These are phyloP conservation scores for Streptanthus diversifolius DNA, from an alignment of 345 rosid genomes.

Conservation along the genomic window DNA sequence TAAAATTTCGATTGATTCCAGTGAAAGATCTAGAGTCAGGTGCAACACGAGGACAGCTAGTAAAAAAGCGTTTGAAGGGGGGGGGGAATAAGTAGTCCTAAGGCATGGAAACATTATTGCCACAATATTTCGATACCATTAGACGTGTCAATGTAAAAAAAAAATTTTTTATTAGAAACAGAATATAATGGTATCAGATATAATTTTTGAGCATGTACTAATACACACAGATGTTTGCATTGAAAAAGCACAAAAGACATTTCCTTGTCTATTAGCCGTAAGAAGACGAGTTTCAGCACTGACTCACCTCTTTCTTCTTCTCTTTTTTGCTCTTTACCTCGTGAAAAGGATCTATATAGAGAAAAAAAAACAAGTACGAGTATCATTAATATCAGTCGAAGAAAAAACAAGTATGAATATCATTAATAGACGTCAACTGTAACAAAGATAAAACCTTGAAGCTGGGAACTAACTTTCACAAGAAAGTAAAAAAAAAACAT, in stretches of 20 bases:
- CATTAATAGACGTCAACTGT: neutral
- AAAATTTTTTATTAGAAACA: neutral
- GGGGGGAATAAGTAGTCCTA: neutral
- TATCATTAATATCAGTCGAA: neutral
- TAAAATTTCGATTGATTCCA: neutral
- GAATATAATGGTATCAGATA: neutral
- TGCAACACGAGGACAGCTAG: neutral
- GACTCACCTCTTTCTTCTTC: conserved; percentile 81
- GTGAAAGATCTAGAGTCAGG: neutral
- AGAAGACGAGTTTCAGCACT: conserved; percentile 1
- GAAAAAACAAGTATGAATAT: conserved; percentile 1
- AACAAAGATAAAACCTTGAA: conserved; percentile 6
- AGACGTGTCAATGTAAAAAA: neutral
- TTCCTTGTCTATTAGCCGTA: neutral
- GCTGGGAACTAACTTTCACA: conserved; percentile 8
- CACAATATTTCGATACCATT: neutral
- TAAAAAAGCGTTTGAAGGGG: neutral
- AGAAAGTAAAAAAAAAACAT: neutral
- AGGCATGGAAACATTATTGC: neutral
- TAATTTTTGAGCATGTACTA: neutral
- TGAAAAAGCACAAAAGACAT: neutral
- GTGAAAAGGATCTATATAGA: conserved; percentile 76
- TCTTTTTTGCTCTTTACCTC: conserved; percentile 98
- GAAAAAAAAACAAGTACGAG: neutral
- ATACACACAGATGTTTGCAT: neutral